Evolutionary conservation across 352 stramenopile species (phyloP).

Genomic region (Globisporangium cystogenes): DNA sequence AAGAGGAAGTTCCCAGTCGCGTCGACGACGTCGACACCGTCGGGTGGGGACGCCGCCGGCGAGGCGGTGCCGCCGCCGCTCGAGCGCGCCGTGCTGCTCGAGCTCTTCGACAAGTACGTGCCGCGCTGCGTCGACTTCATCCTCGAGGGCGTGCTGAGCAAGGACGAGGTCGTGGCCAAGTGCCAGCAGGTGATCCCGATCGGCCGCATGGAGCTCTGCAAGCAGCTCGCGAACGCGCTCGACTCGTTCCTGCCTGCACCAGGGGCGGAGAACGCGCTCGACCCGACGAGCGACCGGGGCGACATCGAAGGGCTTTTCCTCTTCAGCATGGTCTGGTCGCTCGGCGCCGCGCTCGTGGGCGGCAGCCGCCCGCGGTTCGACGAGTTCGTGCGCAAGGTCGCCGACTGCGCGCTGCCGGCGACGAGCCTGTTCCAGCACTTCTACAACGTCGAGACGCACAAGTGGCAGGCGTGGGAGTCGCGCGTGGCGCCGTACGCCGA

Average conservation of each 20-base stretch:
- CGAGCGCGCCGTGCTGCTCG: conserved; percentile 53
- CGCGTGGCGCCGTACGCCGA: conserved; percentile 87
- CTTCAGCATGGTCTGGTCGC: conserved; percentile 92
- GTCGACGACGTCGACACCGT: neutral
- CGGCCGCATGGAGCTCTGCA: conserved; percentile 94
- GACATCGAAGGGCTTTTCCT: conserved; percentile 91
- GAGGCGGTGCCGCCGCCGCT: conserved; percentile 20
- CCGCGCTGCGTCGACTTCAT: conserved; percentile 91
- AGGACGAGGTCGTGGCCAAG: conserved; percentile 88
- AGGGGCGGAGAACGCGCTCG: conserved; percentile 22
- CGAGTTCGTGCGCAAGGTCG: conserved; percentile 88
- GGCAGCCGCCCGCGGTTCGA: conserved; percentile 82
- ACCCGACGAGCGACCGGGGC: conserved; percentile 36
- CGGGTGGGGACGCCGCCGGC: neutral
- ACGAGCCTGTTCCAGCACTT: conserved; percentile 87
- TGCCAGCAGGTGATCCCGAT: conserved; percentile 92
- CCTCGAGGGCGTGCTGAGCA: conserved; percentile 83
- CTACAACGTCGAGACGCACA: conserved; percentile 86
- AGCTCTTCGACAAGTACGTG: conserved; percentile 94
- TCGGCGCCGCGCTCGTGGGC: conserved; percentile 86
- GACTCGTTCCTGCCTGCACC: conserved; percentile 77
- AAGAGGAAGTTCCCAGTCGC: conserved; percentile 80
- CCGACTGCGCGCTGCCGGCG: conserved; percentile 65
- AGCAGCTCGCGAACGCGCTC: conserved; percentile 91
- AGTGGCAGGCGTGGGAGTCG: conserved; percentile 89